Conservation (phyloP, 768 basidiomycete genomes). For the Boletus eberwhitei region DNA sequence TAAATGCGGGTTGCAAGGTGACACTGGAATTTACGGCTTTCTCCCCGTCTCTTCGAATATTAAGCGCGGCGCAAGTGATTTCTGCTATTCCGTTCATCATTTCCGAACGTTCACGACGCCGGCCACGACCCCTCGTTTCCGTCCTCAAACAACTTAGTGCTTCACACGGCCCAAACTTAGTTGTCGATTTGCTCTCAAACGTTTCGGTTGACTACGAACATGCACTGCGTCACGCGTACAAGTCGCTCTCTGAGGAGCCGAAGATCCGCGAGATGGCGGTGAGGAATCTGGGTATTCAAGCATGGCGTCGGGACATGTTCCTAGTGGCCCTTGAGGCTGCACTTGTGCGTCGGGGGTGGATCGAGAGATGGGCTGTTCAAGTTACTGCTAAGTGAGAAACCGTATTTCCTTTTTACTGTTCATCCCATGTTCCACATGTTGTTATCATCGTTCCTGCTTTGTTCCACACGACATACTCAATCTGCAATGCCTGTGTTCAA, state of each 20-base stretch:
- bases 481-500: not conserved
- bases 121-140: constrained; percentile 36
- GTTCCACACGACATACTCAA: no score
- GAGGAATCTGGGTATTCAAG: constrained; percentile 29
- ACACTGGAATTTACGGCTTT: constrained; percentile 39
- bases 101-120: constrained; percentile 31
- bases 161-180: constrained; percentile 18
- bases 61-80: constrained; percentile 38
- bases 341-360: constrained; percentile 40
- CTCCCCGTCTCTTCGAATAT: constrained; percentile 31
- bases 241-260: constrained; percentile 8
- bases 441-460: not conserved
- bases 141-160: constrained; percentile 37
- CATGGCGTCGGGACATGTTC: constrained; percentile 48
- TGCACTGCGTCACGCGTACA: constrained; percentile 8
- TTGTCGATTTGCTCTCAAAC: constrained; percentile 37
- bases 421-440: not conserved
- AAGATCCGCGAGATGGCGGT: constrained; percentile 10
- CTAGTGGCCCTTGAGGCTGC: constrained; percentile 51
- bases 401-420: not conserved
- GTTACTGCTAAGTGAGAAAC: constrained; percentile 15
- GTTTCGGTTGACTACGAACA: constrained; percentile 36
- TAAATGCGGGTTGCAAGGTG: constrained; percentile 17
- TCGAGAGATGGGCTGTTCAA: constrained; percentile 46
- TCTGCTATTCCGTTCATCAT: constrained; percentile 45